phyloP scores from a whole-genome alignment of 208 protist genomes.

The Leishmania guyanensis region DNA sequence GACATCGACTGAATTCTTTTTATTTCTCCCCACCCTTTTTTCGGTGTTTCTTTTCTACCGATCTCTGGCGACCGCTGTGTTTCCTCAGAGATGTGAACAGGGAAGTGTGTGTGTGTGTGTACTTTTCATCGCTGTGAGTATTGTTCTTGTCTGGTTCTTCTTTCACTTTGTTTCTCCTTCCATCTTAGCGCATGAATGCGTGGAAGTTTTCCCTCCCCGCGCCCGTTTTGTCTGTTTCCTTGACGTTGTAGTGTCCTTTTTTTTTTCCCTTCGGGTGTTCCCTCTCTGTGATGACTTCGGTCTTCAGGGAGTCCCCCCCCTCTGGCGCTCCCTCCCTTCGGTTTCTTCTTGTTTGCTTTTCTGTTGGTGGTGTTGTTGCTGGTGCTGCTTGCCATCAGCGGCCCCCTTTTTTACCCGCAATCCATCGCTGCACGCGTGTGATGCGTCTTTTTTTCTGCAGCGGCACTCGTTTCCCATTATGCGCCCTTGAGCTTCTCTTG shows the following conservation, averaged over 20 bases:
- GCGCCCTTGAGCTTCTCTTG: too few relatives aligned
- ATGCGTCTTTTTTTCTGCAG: too few relatives aligned
- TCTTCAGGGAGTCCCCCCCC: too few relatives aligned
- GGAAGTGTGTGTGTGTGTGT: neutral
- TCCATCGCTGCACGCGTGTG: too few relatives aligned
- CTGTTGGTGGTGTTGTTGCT: neutral
- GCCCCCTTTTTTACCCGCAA: too few relatives aligned
- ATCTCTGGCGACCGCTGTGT: neutral
- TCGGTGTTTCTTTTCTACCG: neutral
- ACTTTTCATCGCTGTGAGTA: too few relatives aligned
- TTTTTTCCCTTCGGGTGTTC: neutral
- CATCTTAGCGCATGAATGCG: neutral
- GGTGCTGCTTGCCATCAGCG: neutral
- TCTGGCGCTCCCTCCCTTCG: too few relatives aligned
- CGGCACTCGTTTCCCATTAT: too few relatives aligned
- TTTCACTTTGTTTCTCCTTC: slow-evolving; percentile 20
- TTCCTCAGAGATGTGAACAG: neutral
- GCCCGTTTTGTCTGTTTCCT: neutral
- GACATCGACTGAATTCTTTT: neutral
- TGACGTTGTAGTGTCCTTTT: neutral
- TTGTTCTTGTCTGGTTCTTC: too few relatives aligned
- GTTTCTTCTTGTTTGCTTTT: neutral
- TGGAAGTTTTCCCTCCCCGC: neutral
- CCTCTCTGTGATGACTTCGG: neutral
- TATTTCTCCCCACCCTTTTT: neutral